Base-by-base conservation (phyloP, 2,329 filamentous ascomycete species). In the Colletotrichum plurivorum region DNA sequence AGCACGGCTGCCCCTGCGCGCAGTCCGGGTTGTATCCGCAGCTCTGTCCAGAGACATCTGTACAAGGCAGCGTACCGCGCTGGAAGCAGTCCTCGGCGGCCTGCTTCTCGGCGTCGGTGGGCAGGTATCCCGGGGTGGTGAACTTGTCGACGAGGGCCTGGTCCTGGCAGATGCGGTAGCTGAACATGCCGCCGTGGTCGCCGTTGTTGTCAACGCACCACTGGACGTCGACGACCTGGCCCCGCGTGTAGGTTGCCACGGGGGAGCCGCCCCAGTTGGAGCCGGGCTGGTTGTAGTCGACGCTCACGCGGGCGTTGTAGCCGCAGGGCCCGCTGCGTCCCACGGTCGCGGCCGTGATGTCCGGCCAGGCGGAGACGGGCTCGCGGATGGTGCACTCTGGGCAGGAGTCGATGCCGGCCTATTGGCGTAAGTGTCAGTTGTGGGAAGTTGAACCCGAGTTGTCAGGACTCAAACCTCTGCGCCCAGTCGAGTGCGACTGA, bases 161-260 rank as follows among this genome's bases (percentile, higher is more conserved):
- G 71, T 88, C 78, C 70, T 85, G 81, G 72, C 85, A 88, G 70
- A 88, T 83, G 10, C 86, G 84, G 74, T 87, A 88, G 72, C 76
- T 81, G 75, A 87, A 88, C 85, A 88, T 88, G 75, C 85, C 86
- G 27, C 85, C 85, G 70, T 88, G 86, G 71, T 88, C 85, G 0
- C 86, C 86, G 71, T 88, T 88, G 75, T 87, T 77, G 72, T 88
- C 86, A 18, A 88, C 81, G 60, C 86, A 88, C 86, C 86, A 88
- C 73, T 86, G 78, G 0, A 88, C 85, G 25, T 85, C 82, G 25
- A 87, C 75, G 0, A 80, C 75, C 10, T 87, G 77, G 0, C 85
- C 86, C 0, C 82, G 76, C 0, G 76, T 75, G 75, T 87, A 88
- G 1, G 80, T 84, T 2, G 74, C 80, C 0, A 87, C 83, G 0